These are phyloP conservation scores for Pulveroboletus sp. DNA, from an alignment of 768 basidiomycete genomes.

Conservation along the genomic window DNA sequence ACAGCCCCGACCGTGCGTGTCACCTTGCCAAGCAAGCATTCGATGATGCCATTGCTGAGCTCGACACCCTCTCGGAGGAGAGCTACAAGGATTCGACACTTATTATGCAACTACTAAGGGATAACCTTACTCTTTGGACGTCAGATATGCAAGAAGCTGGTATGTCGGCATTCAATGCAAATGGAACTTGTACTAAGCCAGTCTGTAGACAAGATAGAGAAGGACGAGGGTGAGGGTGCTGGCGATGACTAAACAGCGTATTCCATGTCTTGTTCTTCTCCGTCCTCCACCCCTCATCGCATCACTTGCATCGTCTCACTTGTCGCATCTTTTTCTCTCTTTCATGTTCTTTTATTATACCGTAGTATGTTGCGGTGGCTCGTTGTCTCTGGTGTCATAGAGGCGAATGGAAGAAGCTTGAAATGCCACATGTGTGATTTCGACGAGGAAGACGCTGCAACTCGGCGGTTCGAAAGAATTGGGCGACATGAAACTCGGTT, in stretches of 20 bases:
- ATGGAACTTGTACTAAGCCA: conserved; percentile 5
- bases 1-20: conserved; percentile 97
- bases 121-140: conserved; percentile 98
- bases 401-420: conserved; percentile 32
- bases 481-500: too few species aligned
- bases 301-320: conserved; percentile 31
- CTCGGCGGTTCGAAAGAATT: too few species aligned
- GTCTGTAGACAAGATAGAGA: conserved; percentile 65
- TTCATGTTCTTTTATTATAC: conserved; percentile 34
- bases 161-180: conserved; percentile 37
- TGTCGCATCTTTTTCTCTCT: conserved; percentile 28
- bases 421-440: conserved; percentile 10
- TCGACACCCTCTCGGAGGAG: conserved; percentile 97
- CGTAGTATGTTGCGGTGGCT: conserved; percentile 31
- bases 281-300: conserved; percentile 23
- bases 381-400: conserved; percentile 30
- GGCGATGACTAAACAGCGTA: conserved; percentile 55
- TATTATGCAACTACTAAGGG: conserved; percentile 94
- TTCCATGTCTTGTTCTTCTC: conserved; percentile 4
- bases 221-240: conserved; percentile 63
- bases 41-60: conserved; percentile 97
- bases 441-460: too few species aligned
- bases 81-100: conserved; percentile 99
- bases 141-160: conserved; percentile 95
- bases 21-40: conserved; percentile 99